Percentiles rank a stretch among this genome's conserved stretches.
phyloP scores from a whole-genome alignment of 176 grass and related monocot species.

The Hordeum vulgare region DNA sequence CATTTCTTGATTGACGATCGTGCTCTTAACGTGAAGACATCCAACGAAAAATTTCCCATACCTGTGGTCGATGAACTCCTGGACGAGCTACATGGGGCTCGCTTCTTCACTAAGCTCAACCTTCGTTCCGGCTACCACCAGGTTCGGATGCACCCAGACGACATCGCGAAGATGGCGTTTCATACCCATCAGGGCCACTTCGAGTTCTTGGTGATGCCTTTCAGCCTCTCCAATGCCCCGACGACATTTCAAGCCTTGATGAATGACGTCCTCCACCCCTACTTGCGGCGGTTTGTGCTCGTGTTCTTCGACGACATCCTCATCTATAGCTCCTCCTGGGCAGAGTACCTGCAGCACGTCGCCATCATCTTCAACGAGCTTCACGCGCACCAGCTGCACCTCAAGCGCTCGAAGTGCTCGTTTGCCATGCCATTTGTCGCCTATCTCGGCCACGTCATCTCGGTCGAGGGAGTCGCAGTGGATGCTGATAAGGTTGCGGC shows the following conservation, averaged over 20 bases:
- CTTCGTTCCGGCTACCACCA: not conserved
- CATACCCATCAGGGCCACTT: not conserved
- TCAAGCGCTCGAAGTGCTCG: too few species aligned
- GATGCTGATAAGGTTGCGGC: too few species aligned
- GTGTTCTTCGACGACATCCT: too few species aligned
- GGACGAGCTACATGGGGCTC: not conserved
- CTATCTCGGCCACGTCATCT: too few species aligned
- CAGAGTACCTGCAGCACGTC: too few species aligned
- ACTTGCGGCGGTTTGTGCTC: not conserved
- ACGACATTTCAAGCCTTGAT: not conserved
- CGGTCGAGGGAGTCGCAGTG: too few species aligned
- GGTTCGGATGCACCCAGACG: not conserved
- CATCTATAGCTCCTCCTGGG: not conserved
- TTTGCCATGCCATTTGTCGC: too few species aligned
- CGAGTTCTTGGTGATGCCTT: not conserved
- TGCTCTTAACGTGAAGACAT: too few species aligned
- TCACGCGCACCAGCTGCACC: too few species aligned
- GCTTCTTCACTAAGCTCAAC: not conserved
- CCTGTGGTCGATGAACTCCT: not conserved
- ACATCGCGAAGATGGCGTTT: not conserved
- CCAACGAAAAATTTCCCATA: not conserved
- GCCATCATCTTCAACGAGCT: too few species aligned
- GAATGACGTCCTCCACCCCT: not conserved
- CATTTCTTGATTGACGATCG: too few species aligned
- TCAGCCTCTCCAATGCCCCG: not conserved